Evolutionary conservation across 768 basidiomycete genomes (phyloP).

Genomic region (Tulasnella sp.): DNA sequence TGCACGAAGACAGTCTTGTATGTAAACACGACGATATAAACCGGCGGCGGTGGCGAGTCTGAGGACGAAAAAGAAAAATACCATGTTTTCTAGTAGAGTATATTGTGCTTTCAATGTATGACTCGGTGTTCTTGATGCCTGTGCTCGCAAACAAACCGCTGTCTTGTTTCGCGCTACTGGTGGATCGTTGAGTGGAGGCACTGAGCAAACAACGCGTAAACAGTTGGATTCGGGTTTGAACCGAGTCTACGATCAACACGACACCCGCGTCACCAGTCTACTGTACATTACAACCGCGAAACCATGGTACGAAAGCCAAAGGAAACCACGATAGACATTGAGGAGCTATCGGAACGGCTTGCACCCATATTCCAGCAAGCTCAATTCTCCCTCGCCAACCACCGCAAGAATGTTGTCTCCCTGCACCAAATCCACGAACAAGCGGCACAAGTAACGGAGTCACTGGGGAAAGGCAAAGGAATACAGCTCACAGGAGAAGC

Average conservation of each 20-base stretch:
- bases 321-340: neutral
- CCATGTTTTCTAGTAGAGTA: neutral
- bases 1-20: neutral
- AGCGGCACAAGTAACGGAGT: conserved; percentile 52
- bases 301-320: conserved; percentile 18
- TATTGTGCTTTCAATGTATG: too few relatives aligned
- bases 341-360: conserved; percentile 33
- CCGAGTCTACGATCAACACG: neutral
- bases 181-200: neutral
- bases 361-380: conserved; percentile 76
- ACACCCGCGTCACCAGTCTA: neutral
- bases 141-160: too few relatives aligned
- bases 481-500: conserved; percentile 68
- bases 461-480: conserved; percentile 47
- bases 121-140: too few relatives aligned
- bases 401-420: conserved; percentile 83
- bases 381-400: conserved; percentile 68
- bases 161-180: neutral
- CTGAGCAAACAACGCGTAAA: conserved; percentile 15
- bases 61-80: neutral
- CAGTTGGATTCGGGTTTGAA: neutral
- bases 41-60: too few relatives aligned
- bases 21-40: neutral
- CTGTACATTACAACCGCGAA: neutral
- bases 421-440: conserved; percentile 74